Base-by-base conservation (phyloP, 208 protist species). In the Endotrypanum monterogeii region DNA sequence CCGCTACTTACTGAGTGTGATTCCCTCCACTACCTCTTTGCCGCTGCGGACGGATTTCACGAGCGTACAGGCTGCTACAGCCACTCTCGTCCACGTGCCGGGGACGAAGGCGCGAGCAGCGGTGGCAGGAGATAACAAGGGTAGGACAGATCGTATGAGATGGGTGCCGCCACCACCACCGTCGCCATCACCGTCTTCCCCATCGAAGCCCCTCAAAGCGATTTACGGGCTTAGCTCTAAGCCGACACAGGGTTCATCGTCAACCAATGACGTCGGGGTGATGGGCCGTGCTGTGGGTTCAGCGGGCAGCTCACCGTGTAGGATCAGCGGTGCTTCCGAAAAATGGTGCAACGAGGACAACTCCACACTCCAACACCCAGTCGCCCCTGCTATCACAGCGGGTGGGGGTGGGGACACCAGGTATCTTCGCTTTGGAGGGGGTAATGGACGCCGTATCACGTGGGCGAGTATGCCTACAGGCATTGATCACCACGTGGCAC, bases 1-100 rank as follows among this genome's bases (percentile, higher is more conserved):
- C 7, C 87, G 90, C 37, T 94, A 94, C 61, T 65, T 94, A 12
- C 77, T 94, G 46, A 87, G 80, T 7, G 69, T 94, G 25, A 46
- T 50, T 23, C 70, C 71, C 8, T 62, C 80, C 5, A 54, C 58
- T 2, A 32, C 25, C 6, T 28, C 63, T 37, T 63, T 44, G 30
- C 46, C 60, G 37, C 14, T 35, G 32, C 54, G 46, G 41, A 61
- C 44, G 30, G 55, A 9, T 37, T 50, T 55, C 56, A 41, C 67
- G 25, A 50, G 52, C 23, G n/a, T 30, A 1, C 55, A 56, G 20
- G 60, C 35, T 12, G 76, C 58, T 41, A 81, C 66, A 2, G 55
- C 55, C 35, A 76, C 54, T n/a, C 76, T 71, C n/a, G 55, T 69
- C 56, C 76, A 65, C 4, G 28, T 66, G 12, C 76, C 76, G 16